phyloP scores from a whole-genome alignment of 2,329 filamentous ascomycete species.

The Allantophomopsis lycopodina region DNA sequence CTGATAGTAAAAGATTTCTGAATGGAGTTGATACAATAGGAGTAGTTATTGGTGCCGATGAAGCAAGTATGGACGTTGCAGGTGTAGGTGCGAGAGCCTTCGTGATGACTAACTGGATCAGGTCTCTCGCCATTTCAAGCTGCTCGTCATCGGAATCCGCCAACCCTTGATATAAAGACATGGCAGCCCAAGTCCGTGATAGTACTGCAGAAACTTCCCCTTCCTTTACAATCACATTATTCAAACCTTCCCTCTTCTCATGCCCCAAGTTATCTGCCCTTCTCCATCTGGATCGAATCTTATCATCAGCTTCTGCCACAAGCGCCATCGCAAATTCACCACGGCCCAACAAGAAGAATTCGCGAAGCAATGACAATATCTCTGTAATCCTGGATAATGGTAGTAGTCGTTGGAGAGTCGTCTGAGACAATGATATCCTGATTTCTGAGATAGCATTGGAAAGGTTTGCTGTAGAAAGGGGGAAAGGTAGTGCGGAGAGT shows the following conservation, averaged over 20 bases:
- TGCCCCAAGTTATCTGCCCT: constrained; percentile 43
- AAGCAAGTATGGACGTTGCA: constrained; percentile 15
- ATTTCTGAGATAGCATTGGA: constrained; percentile 63
- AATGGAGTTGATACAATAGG: constrained; percentile 44
- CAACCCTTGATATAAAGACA: constrained; percentile 60
- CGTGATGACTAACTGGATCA: constrained; percentile 53
- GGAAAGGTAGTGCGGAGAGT: constrained; percentile 55
- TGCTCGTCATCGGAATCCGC: constrained; percentile 61
- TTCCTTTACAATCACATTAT: constrained; percentile 64
- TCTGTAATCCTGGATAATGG: constrained; percentile 67
- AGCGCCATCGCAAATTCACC: constrained; percentile 87
- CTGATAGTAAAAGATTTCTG: constrained; percentile 68
- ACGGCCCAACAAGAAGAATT: constrained; percentile 76
- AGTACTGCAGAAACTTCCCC: constrained; percentile 72
- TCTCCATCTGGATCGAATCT: constrained; percentile 60
- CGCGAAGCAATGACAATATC: constrained; percentile 61
- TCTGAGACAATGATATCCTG: constrained; percentile 68
- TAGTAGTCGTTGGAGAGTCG: constrained; percentile 68
- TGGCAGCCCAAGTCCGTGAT: constrained; percentile 61
- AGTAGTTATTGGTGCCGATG: constrained; percentile 2
- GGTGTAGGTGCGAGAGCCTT: constrained; percentile 28
- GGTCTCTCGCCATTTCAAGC: constrained; percentile 67
- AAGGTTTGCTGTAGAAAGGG: constrained; percentile 59
- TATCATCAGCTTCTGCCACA: constrained; percentile 73
- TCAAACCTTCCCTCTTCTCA: constrained; percentile 43